Base-by-base conservation (phyloP, 768 basidiomycete genomes). In the Crepidotus variabilis region DNA sequence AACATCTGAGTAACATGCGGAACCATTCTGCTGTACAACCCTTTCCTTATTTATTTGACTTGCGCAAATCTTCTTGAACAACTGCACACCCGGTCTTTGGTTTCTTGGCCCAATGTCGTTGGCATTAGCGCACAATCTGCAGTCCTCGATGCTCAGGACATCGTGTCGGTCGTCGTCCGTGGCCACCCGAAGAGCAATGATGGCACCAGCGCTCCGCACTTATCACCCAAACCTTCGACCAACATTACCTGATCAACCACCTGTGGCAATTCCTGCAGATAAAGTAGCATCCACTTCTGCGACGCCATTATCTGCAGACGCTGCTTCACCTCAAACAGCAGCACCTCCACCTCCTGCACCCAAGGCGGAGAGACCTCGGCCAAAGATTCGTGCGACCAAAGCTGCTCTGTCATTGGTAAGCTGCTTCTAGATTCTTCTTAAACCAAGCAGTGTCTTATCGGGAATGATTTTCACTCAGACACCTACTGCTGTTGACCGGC, bases 341-440 rank as follows among this genome's bases (percentile, higher is more conserved):
- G 88, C 87, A 4, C 82, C 83, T 1, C 88, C 90, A 2, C 89
- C 89, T 5, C 83, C 86, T 32, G 71, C 74, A 9, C 90, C 90
- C 16, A 87, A 81, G 65, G 74, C 75, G 7, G 82, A 84, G 60
- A 84, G 85, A 47, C 78, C 82, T 1, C 73, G 87, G 63, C 89
- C 88, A 2, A 81, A 75, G 57, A 77, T 92, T 57, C 78, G 84
- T 51, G 76, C 92, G 0, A 79, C 82, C 53, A 93, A 92, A 69
- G 90, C 91, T 2, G 90, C 91, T 2, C 72, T 94, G 49, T 75
- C 83, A 8, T 82, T 94, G 53, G 92, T 92, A 61, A 58, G 78
- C 77, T 48, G 53, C 33, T 16, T 60, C 33, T 46, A 54, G 34
- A 53, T 47, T 48, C 28, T 49, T 45, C 47, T n/a, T n/a, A 5